A percentile compares a stretch with the other conserved stretches of the same genome.
These are phyloP conservation scores for Rhexocercosporidium sp. DNA, from an alignment of 2,329 filamentous ascomycete genomes.

Conservation along the genomic window DNA sequence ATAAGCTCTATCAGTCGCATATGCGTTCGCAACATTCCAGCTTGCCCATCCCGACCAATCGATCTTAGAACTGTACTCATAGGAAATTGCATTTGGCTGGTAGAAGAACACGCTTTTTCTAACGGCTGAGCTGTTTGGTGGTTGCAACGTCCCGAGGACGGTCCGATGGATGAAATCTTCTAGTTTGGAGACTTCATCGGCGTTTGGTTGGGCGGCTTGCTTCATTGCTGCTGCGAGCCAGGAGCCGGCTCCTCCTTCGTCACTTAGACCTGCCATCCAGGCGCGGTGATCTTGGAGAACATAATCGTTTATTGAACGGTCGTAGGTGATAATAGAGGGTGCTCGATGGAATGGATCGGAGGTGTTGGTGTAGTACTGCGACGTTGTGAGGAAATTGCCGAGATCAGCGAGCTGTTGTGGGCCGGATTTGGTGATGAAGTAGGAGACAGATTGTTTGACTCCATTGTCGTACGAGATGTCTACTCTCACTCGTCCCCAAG, in stretches of 20 bases:
- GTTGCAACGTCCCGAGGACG: conserved; percentile 56
- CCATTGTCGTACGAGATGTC: conserved; percentile 54
- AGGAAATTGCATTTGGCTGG: conserved; percentile 51
- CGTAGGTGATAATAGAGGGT: conserved; percentile 62
- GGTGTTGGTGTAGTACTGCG: conserved; percentile 56
- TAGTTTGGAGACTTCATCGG: conserved; percentile 55
- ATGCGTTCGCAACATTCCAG: conserved; percentile 55
- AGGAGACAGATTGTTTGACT: conserved; percentile 59
- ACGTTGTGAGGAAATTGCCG: conserved; percentile 58
- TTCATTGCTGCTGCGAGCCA: conserved; percentile 62
- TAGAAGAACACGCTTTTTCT: conserved; percentile 64
- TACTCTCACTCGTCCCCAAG: conserved; percentile 57
- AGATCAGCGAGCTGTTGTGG: conserved; percentile 52
- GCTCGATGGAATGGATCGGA: conserved; percentile 59
- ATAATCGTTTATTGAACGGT: conserved; percentile 51
- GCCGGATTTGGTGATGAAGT: conserved; percentile 56
- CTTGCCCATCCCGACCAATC: conserved; percentile 58
- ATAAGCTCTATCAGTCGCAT: conserved; percentile 57
- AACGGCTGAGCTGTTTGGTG: conserved; percentile 50
- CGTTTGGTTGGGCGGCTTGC: conserved; percentile 55
- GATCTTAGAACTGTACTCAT: conserved; percentile 49
- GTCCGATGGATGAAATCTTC: conserved; percentile 59
- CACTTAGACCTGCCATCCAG: conserved; percentile 65
- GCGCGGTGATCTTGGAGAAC: conserved; percentile 55
- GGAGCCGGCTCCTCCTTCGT: conserved; percentile 62